Evolutionary conservation across 2,329 filamentous ascomycete genomes (phyloP), one percentile per base, ranked within the genome.

Genomic region (Arthrocladium fulminans): DNA sequence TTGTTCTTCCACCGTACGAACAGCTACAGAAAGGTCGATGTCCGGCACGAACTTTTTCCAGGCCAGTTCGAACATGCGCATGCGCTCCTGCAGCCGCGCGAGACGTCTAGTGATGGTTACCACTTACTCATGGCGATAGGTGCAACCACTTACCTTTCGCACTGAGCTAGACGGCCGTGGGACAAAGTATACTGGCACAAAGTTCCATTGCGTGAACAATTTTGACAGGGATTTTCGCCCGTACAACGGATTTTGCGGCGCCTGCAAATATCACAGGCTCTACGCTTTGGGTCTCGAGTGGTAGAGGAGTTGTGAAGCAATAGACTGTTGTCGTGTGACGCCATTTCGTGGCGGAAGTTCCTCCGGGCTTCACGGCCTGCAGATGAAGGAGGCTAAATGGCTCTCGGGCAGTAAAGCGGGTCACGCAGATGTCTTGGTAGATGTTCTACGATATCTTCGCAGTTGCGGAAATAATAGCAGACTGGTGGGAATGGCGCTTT

Each of bases 221-320:
- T 45, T 22, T 35, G 44, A 27, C 51, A 53, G 1, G 51, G 51
- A 37, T 20, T 53, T 23, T 46, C 40, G 41, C 51, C 51, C 6
- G 29, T 45, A 22, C 51, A 53, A 27, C 50, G 50, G 34, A 53
- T 48, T 38, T 53, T 53, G 34, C 51, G 24, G 30, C 48, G 48
- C 27, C 48, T 51, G 23, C 51, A 53, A 20, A 20, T 13, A 22
- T 40, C 37, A 40, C 37, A 40, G 23, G 37, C 37, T 20, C 20
- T 40, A 12, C 37, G 37, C 37, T 40, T 40, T 12, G 20, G 15
- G 20, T 40, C 37, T 3, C 20, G 15, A 4, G n/a, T 6, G 20
- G 37, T 22, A 19, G 20, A 20, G 3, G 37, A n/a, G n/a, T n/a
- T n/a, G n/a, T n/a, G n/a, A n/a, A n/a, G n/a, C n/a, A n/a, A n/a